These are phyloP conservation scores for Stachybotrys chlorohalonatus DNA, from an alignment of 2,329 filamentous ascomycete species.

Conservation along the genomic window DNA sequence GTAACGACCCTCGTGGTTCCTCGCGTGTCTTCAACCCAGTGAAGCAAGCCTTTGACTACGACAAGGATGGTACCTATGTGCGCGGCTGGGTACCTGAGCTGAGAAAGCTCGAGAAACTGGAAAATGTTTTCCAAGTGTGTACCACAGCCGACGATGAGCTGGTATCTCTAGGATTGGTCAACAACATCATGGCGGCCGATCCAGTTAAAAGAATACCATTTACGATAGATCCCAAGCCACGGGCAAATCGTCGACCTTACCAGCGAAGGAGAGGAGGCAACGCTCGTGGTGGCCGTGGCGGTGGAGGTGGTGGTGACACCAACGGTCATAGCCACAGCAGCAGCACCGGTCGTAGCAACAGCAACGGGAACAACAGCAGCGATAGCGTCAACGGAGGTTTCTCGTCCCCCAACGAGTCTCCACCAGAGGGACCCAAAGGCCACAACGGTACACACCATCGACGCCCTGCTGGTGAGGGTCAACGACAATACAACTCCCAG, in stretches of 20 bases:
- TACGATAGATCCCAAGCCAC: constrained; percentile 41
- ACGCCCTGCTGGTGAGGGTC: neutral
- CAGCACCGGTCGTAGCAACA: neutral
- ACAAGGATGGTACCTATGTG: constrained; percentile 59
- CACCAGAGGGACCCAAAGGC: neutral
- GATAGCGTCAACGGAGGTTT: neutral
- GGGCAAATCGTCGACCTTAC: constrained; percentile 11
- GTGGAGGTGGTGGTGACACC: neutral
- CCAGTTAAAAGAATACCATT: constrained; percentile 60
- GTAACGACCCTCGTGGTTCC: constrained; percentile 66
- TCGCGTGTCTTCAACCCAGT: constrained; percentile 73
- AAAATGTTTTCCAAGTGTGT: constrained; percentile 63
- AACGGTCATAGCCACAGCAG: neutral
- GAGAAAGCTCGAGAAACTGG: constrained; percentile 37
- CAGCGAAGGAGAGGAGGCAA: constrained; percentile 13
- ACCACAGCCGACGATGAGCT: constrained; percentile 52
- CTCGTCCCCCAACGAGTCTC: neutral
- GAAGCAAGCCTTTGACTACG: constrained; percentile 73
- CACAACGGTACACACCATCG: neutral
- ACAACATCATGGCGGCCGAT: constrained; percentile 55
- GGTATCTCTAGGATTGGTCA: constrained; percentile 43
- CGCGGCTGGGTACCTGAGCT: constrained; percentile 67
- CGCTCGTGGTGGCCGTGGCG: constrained; percentile 10
- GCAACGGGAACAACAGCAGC: neutral
- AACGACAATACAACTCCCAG: neutral